Conservation (phyloP, 2,329 filamentous ascomycete species). For the Aurifilum marmelostoma region DNA sequence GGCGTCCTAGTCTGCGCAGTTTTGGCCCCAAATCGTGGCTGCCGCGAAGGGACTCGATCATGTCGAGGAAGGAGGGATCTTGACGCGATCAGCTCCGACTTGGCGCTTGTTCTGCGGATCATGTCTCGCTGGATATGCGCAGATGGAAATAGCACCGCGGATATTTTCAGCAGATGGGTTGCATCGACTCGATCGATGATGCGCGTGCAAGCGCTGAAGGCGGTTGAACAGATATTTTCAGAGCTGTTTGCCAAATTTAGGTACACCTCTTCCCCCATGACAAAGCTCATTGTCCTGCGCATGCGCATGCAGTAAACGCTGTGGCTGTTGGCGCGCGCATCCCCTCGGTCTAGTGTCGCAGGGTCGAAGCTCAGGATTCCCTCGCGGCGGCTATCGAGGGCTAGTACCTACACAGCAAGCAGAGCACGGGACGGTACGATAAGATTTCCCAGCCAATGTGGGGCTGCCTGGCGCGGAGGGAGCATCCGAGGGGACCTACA, state of each 20-base stretch:
- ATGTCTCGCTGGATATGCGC: slow-evolving; percentile 9
- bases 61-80: not conserved
- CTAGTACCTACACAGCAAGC: not conserved
- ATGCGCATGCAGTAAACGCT: not conserved
- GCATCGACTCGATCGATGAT: slow-evolving; percentile 17
- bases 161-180: slow-evolving; percentile 14
- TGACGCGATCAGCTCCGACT: slow-evolving; percentile 12
- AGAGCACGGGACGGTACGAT: slow-evolving; percentile 8
- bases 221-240: not conserved
- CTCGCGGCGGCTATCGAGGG: slow-evolving; percentile 14
- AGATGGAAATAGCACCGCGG: slow-evolving; percentile 24
- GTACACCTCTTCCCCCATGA: not conserved
- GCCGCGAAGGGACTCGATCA: not conserved
- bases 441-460: not conserved
- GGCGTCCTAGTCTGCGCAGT: not conserved
- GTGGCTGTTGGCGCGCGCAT: slow-evolving; percentile 16
- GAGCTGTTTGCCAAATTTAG: slow-evolving; percentile 25
- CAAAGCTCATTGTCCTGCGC: not conserved
- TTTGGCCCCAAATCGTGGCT: not conserved
- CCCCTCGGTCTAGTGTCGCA: not conserved
- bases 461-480: slow-evolving; percentile 1
- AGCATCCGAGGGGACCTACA: slow-evolving; percentile 3
- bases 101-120: slow-evolving; percentile 22
- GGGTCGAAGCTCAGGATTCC: not conserved
- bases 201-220: slow-evolving; percentile 19